These are phyloP conservation scores for Casuarina cunninghamiana DNA, from an alignment of 306 rosid species.

Conservation along the genomic window DNA sequence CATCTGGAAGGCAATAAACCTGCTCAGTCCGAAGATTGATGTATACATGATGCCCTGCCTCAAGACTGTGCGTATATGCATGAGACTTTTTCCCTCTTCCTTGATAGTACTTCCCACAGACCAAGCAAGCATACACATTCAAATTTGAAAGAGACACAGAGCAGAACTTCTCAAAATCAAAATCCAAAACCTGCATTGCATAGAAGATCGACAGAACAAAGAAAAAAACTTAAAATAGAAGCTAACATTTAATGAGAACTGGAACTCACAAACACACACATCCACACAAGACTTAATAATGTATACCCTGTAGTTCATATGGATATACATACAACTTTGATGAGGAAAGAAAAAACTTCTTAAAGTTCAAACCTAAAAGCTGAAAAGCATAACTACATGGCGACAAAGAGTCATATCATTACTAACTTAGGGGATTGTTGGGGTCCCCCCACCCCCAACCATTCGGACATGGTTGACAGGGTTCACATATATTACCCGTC, in stretches of 20 bases:
- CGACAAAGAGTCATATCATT: too few relatives aligned
- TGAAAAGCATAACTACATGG: slow-evolving; percentile 29
- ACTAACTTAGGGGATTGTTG: too few relatives aligned
- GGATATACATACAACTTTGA: slow-evolving; percentile 85
- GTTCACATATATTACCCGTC: too few relatives aligned
- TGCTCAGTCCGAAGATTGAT: slow-evolving; percentile 91
- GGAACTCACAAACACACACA: not conserved
- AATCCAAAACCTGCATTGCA: slow-evolving; percentile 83
- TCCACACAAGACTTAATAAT: too few relatives aligned
- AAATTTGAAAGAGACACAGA: slow-evolving; percentile 85
- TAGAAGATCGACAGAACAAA: slow-evolving; percentile 4
- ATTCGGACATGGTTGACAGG: too few relatives aligned
- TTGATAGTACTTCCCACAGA: slow-evolving; percentile 94
- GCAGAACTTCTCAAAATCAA: slow-evolving; percentile 95
- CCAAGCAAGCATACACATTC: slow-evolving; percentile 94
- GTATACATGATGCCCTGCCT: slow-evolving; percentile 96
- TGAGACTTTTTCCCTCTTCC: slow-evolving; percentile 96
- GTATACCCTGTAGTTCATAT: slow-evolving; percentile 27
- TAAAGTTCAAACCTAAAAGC: slow-evolving; percentile 94
- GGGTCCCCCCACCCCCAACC: too few relatives aligned
- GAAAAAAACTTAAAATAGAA: not conserved
- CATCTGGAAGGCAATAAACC: slow-evolving; percentile 97
- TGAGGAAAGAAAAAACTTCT: slow-evolving; percentile 81
- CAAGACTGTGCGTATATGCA: slow-evolving; percentile 97
- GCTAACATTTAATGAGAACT: not conserved